Percentiles rank a stretch among this genome's conserved stretches.
Conservation (phyloP, 228 moss, liverwort and hornwort genomes). For the Sphagnum magellanicum region DNA sequence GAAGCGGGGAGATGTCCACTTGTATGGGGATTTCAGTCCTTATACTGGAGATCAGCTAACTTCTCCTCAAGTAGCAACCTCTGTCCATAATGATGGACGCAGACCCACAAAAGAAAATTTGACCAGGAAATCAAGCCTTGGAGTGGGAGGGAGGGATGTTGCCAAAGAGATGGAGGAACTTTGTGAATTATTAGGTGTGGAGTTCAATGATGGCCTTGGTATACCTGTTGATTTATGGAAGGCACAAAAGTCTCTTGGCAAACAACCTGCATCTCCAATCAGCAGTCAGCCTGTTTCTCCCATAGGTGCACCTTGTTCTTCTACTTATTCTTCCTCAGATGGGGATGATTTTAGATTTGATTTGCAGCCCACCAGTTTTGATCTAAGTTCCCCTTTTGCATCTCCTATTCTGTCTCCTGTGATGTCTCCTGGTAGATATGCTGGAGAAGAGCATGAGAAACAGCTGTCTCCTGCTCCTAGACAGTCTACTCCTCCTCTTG, state of each 20-base stretch:
- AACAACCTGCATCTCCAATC: slow-evolving; percentile 28
- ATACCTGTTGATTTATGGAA: slow-evolving; percentile 37
- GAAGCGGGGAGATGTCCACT: no score
- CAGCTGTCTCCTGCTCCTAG: slow-evolving; percentile 1
- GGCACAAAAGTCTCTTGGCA: slow-evolving; percentile 20
- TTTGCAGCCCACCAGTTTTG: slow-evolving; percentile 32
- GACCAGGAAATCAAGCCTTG: slow-evolving; percentile 24
- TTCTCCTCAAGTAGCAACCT: no score
- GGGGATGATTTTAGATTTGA: slow-evolving; percentile 28
- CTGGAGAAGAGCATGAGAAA: slow-evolving; percentile 19
- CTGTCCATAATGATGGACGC: no score
- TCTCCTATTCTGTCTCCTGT: slow-evolving; percentile 26
- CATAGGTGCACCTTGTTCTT: slow-evolving; percentile 12
- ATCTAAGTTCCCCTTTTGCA: slow-evolving; percentile 10
- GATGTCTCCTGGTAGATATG: slow-evolving; percentile 7
- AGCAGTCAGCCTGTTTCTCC: slow-evolving; percentile 3
- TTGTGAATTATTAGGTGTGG: slow-evolving; percentile 16
- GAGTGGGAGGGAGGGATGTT: slow-evolving; percentile 20
- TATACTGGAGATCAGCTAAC: no score
- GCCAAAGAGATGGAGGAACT: slow-evolving; percentile 21
- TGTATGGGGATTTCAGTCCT: no score
- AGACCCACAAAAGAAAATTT: no score
- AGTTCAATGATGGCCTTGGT: slow-evolving; percentile 36
- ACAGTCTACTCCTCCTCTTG: background rate
- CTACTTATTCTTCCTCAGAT: slow-evolving; percentile 32